Conservation (phyloP, 352 stramenopile genomes). For the Thalassiosira hispida region DNA sequence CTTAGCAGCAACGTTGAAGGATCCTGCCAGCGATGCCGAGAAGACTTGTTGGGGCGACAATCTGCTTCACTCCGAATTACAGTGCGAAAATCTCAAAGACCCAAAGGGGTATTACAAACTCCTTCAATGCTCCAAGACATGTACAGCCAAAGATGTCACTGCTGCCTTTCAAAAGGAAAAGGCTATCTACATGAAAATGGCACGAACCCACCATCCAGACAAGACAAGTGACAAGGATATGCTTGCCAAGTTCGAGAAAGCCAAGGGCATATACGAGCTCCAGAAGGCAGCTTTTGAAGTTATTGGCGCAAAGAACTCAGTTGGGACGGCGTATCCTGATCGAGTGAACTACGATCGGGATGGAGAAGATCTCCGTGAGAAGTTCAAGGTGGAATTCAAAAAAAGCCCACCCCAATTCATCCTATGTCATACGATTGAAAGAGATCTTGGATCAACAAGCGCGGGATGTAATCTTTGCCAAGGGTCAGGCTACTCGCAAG, state of each 20-base stretch:
- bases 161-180: neutral
- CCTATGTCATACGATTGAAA: neutral
- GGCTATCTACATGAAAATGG: neutral
- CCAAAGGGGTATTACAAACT: neutral
- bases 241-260: neutral
- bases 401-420: neutral
- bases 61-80: neutral
- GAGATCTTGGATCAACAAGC: neutral
- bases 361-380: neutral
- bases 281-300: neutral
- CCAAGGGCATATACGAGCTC: neutral
- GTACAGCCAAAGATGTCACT: neutral
- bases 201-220: slow-evolving; percentile 5
- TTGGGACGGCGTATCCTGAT: neutral
- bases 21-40: neutral
- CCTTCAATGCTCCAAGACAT: neutral
- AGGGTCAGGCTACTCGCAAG: too few species aligned
- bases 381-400: neutral
- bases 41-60: neutral
- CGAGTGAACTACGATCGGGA: neutral
- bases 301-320: neutral
- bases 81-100: neutral
- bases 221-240: neutral
- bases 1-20: neutral
- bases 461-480: neutral